Percentiles rank a stretch among this genome's conserved stretches.
phyloP scores from a whole-genome alignment of 768 basidiomycete species.

The Dendrothele bispora region DNA sequence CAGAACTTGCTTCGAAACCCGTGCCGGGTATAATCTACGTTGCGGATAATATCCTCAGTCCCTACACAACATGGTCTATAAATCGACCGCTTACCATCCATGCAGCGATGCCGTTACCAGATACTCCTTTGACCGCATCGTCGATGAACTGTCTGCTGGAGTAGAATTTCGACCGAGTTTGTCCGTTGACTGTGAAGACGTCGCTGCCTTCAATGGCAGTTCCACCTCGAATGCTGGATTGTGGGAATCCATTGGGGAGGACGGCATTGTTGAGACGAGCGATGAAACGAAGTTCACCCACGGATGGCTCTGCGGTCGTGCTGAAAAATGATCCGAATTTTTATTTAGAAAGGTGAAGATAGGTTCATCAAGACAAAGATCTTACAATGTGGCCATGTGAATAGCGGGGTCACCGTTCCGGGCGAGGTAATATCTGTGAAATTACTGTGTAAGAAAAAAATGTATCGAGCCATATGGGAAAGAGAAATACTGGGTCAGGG shows the following conservation, averaged over 20 bases:
- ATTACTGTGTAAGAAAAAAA: neutral
- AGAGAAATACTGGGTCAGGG: constrained; percentile 27
- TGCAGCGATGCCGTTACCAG: constrained; percentile 25
- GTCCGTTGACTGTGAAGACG: constrained; percentile 28
- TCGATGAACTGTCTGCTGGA: constrained; percentile 36
- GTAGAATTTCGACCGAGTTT: constrained; percentile 36
- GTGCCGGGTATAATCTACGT: constrained; percentile 30
- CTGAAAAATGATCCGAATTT: too few relatives aligned
- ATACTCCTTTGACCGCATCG: constrained; percentile 32
- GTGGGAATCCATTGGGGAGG: constrained; percentile 27
- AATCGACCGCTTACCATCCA: constrained; percentile 7
- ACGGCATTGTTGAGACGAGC: constrained; percentile 27
- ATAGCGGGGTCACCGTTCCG: constrained; percentile 34
- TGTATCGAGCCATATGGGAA: too few relatives aligned
- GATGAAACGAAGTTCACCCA: constrained; percentile 39
- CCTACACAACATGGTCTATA: neutral
- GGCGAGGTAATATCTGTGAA: constrained; percentile 31
- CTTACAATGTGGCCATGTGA: constrained; percentile 39
- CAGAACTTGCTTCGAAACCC: constrained; percentile 31
- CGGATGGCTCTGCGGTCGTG: constrained; percentile 31
- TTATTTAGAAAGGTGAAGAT: neutral
- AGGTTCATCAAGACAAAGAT: neutral
- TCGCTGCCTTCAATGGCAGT: constrained; percentile 37
- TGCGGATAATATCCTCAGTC: neutral
- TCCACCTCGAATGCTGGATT: constrained; percentile 28